Evolutionary conservation across 2,329 filamentous ascomycete genomes (phyloP).

Genomic region (Curvularia hawaiiensis): DNA sequence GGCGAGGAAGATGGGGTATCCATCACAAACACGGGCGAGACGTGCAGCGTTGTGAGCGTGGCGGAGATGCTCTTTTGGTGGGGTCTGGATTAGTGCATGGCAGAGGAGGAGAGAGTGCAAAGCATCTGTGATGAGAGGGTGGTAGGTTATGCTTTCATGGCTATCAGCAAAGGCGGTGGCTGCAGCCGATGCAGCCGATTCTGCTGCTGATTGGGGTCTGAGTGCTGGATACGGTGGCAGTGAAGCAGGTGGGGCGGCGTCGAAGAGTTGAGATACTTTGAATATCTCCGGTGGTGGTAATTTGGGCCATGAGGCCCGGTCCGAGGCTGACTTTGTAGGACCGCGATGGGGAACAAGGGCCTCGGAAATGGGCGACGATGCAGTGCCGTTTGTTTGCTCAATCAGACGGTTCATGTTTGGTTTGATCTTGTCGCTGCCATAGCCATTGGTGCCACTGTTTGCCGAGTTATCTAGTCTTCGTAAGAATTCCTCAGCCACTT

Average conservation of each 20-base stretch:
- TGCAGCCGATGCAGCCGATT: conserved; percentile 38
- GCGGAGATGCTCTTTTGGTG: conserved; percentile 74
- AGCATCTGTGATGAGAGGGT: conserved; percentile 78
- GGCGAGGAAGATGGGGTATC: conserved; percentile 79
- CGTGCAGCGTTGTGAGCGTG: conserved; percentile 84
- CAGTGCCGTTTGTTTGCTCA: conserved; percentile 26
- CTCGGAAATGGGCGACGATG: conserved; percentile 41
- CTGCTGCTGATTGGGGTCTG: conserved; percentile 37
- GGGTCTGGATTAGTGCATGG: conserved; percentile 80
- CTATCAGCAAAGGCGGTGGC: conserved; percentile 50
- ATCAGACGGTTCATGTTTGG: conserved; percentile 34
- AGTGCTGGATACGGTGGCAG: conserved; percentile 68
- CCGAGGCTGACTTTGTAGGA: conserved; percentile 35
- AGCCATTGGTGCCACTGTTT: conserved; percentile 19
- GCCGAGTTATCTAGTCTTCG: conserved; percentile 32
- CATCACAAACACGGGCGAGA: conserved; percentile 73
- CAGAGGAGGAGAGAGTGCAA: conserved; percentile 79
- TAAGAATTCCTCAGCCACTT: conserved; percentile 61
- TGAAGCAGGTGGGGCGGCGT: conserved; percentile 66
- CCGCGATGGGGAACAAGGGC: conserved; percentile 52
- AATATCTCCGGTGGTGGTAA: conserved; percentile 59
- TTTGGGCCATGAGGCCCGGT: conserved; percentile 50
- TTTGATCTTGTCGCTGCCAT: conserved; percentile 22
- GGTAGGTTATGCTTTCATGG: conserved; percentile 75
- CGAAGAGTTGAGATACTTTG: conserved; percentile 70